Evolutionary conservation across 305 asterid genomes (phyloP).

Genomic region (Fraxinus latifolia): DNA sequence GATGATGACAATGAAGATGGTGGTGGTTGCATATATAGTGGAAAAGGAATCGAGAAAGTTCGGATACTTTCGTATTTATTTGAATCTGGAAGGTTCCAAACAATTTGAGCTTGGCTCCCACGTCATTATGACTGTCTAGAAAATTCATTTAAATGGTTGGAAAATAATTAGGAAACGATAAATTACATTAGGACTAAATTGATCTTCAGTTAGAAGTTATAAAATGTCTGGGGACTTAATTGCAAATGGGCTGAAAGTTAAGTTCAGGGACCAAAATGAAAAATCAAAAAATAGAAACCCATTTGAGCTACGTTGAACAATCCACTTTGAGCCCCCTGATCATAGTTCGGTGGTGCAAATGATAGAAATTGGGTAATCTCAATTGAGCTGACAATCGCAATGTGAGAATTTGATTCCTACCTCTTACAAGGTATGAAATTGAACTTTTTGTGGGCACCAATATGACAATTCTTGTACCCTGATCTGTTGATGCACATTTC

Average conservation of each 20-base stretch:
- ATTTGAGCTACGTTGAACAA: background rate
- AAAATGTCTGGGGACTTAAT: background rate
- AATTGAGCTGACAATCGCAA: no score
- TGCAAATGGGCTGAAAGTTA: background rate
- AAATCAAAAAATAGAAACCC: background rate
- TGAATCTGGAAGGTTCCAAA: background rate
- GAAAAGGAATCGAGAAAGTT: background rate
- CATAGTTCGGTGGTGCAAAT: no score
- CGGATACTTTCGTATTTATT: background rate
- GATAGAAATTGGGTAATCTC: no score
- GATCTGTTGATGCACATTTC: no score
- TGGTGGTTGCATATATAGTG: background rate
- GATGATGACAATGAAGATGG: background rate
- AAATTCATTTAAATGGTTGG: background rate
- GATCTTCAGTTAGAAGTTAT: background rate
- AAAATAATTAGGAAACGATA: background rate
- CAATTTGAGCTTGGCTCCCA: background rate
- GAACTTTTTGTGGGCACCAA: no score
- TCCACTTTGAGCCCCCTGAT: background rate
- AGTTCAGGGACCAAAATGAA: background rate
- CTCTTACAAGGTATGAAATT: no score
- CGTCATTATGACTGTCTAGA: background rate
- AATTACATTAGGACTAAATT: background rate
- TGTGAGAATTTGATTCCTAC: no score
- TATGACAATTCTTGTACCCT: no score